Evolutionary conservation across 2,329 filamentous ascomycete species (phyloP).

Genomic region (Calycina marina): DNA sequence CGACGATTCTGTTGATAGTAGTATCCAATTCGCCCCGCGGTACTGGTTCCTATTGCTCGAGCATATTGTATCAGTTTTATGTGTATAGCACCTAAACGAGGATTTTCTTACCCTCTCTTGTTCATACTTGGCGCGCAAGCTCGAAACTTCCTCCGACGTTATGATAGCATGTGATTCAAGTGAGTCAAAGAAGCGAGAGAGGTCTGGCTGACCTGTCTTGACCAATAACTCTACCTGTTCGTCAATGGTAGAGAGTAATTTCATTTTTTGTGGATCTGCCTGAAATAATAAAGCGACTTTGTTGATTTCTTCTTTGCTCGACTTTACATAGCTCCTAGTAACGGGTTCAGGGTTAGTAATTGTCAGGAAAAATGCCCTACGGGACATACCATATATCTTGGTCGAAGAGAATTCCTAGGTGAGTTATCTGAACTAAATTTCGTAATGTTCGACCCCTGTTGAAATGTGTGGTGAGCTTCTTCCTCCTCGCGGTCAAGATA

Average conservation of each 20-base stretch:
- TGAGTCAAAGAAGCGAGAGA: conserved; percentile 10
- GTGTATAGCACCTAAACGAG: conserved; percentile 3
- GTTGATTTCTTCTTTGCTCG: conserved; percentile 7
- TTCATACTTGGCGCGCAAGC: conserved; percentile 9
- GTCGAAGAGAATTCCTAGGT: conserved; percentile 9
- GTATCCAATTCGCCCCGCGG: conserved; percentile 6
- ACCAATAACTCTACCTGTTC: conserved; percentile 11
- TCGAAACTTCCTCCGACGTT: conserved; percentile 6
- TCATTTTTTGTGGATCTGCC: conserved; percentile 11
- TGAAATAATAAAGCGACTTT: conserved; percentile 6
- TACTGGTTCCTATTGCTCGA: conserved; percentile 8
- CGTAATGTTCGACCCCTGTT: conserved; percentile 7
- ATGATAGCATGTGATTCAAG: conserved; percentile 10
- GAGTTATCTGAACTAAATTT: conserved; percentile 5
- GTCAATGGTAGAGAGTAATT: conserved; percentile 13
- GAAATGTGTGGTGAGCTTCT: conserved; percentile 6
- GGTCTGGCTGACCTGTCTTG: conserved; percentile 8
- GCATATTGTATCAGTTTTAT: conserved; percentile 5
- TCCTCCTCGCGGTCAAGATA: conserved; percentile 6
- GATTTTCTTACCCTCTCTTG: conserved; percentile 8
- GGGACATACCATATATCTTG: conserved; percentile 8
- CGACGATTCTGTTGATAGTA: conserved; percentile 5
- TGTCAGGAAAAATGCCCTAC: conserved; percentile 3
- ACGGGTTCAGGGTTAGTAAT: conserved; percentile 6
- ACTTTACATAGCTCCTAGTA: conserved; percentile 8